phyloP scores from a whole-genome alignment of 257 asterid genomes.

The Primulina huaijiensis region DNA sequence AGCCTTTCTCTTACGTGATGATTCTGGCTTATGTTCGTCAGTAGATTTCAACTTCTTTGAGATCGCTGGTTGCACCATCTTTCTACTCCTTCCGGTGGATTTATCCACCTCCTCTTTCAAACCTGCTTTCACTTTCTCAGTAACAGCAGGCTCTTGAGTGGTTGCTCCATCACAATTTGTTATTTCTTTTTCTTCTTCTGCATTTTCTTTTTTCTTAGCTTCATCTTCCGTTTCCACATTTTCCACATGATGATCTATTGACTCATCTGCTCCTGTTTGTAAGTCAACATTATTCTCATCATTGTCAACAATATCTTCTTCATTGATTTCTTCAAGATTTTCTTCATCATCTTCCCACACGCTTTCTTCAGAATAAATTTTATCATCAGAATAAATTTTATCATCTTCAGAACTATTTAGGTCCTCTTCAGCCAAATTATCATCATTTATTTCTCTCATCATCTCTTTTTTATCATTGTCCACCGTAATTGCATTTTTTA shows the following conservation, averaged over 20 bases:
- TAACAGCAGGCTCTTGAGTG: slow-evolving; percentile 26
- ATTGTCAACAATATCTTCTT: slow-evolving; percentile 29
- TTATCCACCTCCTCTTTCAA: slow-evolving; percentile 34
- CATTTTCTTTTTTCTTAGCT: slow-evolving; percentile 24
- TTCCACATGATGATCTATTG: slow-evolving; percentile 2
- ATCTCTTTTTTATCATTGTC: slow-evolving; percentile 19
- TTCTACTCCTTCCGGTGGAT: slow-evolving; percentile 23
- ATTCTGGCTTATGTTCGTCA: slow-evolving; percentile 42
- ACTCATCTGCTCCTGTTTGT: slow-evolving; percentile 25
- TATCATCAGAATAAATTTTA: slow-evolving; percentile 25
- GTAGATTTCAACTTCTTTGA: slow-evolving; percentile 36
- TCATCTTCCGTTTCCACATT: slow-evolving; percentile 19
- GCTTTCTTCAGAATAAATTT: slow-evolving; percentile 26
- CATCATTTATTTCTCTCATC: slow-evolving; percentile 23
- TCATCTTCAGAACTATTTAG: slow-evolving; percentile 32
- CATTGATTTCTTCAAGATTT: slow-evolving; percentile 29
- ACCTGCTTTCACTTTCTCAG: slow-evolving; percentile 40
- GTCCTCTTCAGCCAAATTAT: slow-evolving; percentile 19
- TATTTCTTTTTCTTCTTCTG: slow-evolving; percentile 7
- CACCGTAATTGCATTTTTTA: slow-evolving; percentile 12
- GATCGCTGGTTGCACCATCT: slow-evolving; percentile 22
- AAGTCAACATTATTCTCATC: slow-evolving; percentile 23
- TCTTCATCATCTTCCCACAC: slow-evolving; percentile 30
- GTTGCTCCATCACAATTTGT: slow-evolving; percentile 17
- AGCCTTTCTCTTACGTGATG: slow-evolving; percentile 43